Evolutionary conservation across 805 yeast genomes (phyloP).

Genomic region (Lipomyces starkeyi): DNA sequence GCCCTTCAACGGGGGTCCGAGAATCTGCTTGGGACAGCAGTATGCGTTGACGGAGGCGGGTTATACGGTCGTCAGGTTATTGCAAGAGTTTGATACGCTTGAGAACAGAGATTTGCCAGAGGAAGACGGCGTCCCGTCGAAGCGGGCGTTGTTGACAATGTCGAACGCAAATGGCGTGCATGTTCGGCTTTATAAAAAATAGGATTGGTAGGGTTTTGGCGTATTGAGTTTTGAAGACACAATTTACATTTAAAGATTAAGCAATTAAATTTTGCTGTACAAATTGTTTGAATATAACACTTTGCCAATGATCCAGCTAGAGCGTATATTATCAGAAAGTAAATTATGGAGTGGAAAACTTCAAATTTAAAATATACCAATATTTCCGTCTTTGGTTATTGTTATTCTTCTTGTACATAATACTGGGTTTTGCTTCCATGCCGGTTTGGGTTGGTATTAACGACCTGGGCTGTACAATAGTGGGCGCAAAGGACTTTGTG

Average conservation of each 20-base stretch:
- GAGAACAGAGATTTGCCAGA: slow-evolving; percentile 25
- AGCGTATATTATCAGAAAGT: too few species aligned
- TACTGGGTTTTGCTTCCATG: too few species aligned
- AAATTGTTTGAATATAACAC: neutral
- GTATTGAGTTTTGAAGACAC: neutral
- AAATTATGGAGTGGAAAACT: too few species aligned
- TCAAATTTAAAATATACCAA: too few species aligned
- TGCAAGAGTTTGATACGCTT: slow-evolving; percentile 44
- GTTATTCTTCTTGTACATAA: too few species aligned
- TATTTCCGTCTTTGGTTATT: too few species aligned
- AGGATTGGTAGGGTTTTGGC: slow-evolving; percentile 41
- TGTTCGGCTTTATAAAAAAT: slow-evolving; percentile 42
- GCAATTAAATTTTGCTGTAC: neutral
- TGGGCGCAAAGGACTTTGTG: too few species aligned
- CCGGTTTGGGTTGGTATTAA: too few species aligned
- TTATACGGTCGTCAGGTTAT: slow-evolving; percentile 51
- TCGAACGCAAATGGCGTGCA: slow-evolving; percentile 24
- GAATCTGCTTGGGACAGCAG: slow-evolving; percentile 63
- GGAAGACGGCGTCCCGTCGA: slow-evolving; percentile 17
- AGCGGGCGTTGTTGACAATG: slow-evolving; percentile 24
- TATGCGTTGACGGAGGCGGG: slow-evolving; percentile 61
- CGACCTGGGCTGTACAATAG: too few species aligned
- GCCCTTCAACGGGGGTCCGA: slow-evolving; percentile 63
- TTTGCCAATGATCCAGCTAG: neutral
- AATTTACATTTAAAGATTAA: too few species aligned